Evolutionary conservation across 2,329 filamentous ascomycete genomes (phyloP), one percentile per base, ranked within the genome.

Genomic region (Catunica adiposa): DNA sequence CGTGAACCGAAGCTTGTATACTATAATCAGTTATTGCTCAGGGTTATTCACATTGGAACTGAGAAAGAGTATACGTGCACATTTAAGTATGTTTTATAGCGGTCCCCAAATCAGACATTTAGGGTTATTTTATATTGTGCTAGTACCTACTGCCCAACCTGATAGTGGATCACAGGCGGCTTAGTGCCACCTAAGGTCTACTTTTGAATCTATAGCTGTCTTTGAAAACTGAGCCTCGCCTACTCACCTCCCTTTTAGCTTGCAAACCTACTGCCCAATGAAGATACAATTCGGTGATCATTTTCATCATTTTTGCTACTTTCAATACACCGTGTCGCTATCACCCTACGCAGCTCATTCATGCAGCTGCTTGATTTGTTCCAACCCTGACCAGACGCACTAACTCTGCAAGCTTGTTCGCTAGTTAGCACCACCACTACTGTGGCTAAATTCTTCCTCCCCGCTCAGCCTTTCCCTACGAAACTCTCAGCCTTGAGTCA

Each of bases 401-500:
- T 34, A 34, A 5, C 29, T 34, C 29, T 34, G 29, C 29, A 34
- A 34, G 5, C 11, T 34, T 11, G 11, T 11, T 34, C 29, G 29
- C 38, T n/a, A 42, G 38, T 20, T 42, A n/a, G 38, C 38, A n/a
- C 38, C 38, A 42, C 38, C 38, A 42, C 38, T 42, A 42, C 29
- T 51, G 47, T 29, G 47, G 47, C 47, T n/a, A 51, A 51, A 20
- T 17, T 38, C 17, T 52, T 40, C 50, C 29, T 38, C 17, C 17
- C 20, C 29, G 50, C 23, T 52, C 50, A 52, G 50, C 50, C 50
- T 52, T 38, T 17, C 31, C 50, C n/a, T 26, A 29, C 50, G 20
- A 22, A 9, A 23, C n/a, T 17, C 31, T 52, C 50, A 52, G 31
- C 50, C 50, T 38, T 52, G 17, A 29, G 15, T 38, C 11, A 22